Evolutionary conservation across 495 filamentous ascomycete species (phyloP).

Genomic region (Aspergillus egyptiacus): DNA sequence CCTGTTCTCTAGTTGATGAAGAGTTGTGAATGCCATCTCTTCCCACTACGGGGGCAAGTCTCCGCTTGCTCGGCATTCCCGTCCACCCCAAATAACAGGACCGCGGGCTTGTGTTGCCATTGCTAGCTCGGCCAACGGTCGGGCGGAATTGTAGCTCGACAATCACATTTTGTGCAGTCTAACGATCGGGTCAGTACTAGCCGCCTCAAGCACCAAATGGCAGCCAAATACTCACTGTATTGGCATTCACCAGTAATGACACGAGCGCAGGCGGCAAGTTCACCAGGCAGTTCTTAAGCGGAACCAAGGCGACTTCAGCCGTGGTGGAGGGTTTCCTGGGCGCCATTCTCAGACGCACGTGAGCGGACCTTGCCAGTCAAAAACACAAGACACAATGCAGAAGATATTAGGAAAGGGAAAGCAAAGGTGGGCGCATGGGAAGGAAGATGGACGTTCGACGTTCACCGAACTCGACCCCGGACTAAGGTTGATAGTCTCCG

Average conservation of each 20-base stretch:
- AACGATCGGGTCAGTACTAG: conserved; percentile 2
- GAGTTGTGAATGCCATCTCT: conserved; percentile 63
- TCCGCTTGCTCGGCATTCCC: conserved; percentile 88
- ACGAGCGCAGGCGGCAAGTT: conserved; percentile 87
- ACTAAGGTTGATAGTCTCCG: conserved; percentile 27
- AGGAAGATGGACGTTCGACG: conserved; percentile 3
- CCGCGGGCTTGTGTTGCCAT: conserved; percentile 46
- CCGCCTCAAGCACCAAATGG: not conserved
- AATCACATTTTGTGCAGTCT: conserved; percentile 92
- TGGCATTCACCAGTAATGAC: conserved; percentile 73
- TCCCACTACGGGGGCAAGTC: conserved; percentile 62
- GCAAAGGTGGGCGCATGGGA: not conserved
- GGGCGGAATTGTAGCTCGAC: conserved; percentile 74
- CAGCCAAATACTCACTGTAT: conserved; percentile 58
- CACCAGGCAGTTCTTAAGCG: conserved; percentile 88
- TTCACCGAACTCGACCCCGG: conserved; percentile 23
- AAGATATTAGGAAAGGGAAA: conserved; percentile 4
- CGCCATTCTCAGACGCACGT: conserved; percentile 45
- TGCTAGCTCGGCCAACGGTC: conserved; percentile 27
- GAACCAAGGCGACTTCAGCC: conserved; percentile 72
- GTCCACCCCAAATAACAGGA: conserved; percentile 92
- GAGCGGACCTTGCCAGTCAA: conserved; percentile 3
- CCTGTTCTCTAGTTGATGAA: conserved; percentile 58
- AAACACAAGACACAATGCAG: conserved; percentile 6
- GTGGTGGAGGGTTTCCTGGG: conserved; percentile 63